Percentiles rank a stretch among this genome's conserved stretches.
Conservation (phyloP, 164 flowering plant genomes). For the Vitis amurensis region DNA sequence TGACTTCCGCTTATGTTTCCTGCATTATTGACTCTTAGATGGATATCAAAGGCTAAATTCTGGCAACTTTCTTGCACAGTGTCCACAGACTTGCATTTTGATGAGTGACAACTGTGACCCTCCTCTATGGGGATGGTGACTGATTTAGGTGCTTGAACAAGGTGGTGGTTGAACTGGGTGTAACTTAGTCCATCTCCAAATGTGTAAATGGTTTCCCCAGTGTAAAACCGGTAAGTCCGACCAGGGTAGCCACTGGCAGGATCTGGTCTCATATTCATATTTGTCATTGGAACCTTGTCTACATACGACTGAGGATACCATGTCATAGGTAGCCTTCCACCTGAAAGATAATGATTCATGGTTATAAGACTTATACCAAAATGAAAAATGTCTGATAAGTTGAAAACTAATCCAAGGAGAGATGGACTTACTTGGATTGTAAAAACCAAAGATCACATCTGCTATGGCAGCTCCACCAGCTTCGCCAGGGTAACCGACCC, state of each 20-base stretch:
- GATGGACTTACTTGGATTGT: slow-evolving; percentile 69
- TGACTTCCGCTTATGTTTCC: slow-evolving; percentile 67
- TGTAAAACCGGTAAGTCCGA: slow-evolving; percentile 85
- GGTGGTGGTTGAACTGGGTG: slow-evolving; percentile 51
- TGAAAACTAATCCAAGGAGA: not conserved
- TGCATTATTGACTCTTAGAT: slow-evolving; percentile 58
- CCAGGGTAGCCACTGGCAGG: slow-evolving; percentile 87
- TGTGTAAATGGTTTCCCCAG: slow-evolving; percentile 62
- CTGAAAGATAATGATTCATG: slow-evolving; percentile 28
- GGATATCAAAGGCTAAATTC: slow-evolving; percentile 57
- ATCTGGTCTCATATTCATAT: slow-evolving; percentile 96
- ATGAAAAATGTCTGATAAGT: not conserved
- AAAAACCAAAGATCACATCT: slow-evolving; percentile 70
- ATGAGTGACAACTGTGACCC: slow-evolving; percentile 57
- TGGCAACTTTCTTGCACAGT: slow-evolving; percentile 43
- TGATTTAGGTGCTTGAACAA: slow-evolving; percentile 59
- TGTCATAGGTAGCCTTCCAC: slow-evolving; percentile 95
- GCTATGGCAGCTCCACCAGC: slow-evolving; percentile 97
- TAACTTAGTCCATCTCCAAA: slow-evolving; percentile 95
- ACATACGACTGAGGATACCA: slow-evolving; percentile 92
- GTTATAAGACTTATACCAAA: not conserved
- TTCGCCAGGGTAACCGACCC: slow-evolving; percentile 99
- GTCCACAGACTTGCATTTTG: slow-evolving; percentile 62
- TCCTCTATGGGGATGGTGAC: slow-evolving; percentile 65
- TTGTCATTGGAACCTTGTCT: slow-evolving; percentile 89